Percentiles rank a stretch among this genome's conserved stretches.
These are phyloP conservation scores for Capniomyces stellatus DNA, from an alignment of 371 early-diverging fungal genomes.

Conservation along the genomic window DNA sequence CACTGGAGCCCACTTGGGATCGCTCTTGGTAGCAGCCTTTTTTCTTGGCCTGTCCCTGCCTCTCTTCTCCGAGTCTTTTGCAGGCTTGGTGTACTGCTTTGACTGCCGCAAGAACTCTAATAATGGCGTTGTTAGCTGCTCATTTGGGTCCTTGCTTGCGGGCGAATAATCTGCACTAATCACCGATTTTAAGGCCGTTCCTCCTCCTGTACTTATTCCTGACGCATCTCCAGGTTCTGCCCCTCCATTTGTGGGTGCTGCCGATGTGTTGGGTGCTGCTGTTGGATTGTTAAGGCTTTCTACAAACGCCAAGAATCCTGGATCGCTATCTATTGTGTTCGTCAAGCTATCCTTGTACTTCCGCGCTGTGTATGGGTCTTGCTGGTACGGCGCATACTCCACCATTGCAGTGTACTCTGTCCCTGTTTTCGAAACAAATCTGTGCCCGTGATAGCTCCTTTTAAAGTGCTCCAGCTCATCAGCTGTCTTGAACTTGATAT, in stretches of 20 bases:
- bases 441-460: constrained; percentile 16
- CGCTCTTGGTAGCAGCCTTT: no score
- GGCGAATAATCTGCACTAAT: not conserved
- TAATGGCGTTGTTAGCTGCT: not conserved
- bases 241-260: not conserved
- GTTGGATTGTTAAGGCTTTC: not conserved
- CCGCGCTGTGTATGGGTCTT: not conserved
- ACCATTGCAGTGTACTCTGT: constrained; percentile 9
- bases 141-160: not conserved
- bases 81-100: not conserved
- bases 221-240: not conserved
- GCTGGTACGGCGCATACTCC: constrained; percentile 17
- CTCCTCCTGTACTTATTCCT: no score
- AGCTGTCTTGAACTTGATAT: constrained; percentile 17
- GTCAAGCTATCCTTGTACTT: not conserved
- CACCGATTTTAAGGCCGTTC: not conserved
- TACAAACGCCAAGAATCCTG: not conserved
- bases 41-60: no score
- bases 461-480: constrained; percentile 18
- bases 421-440: constrained; percentile 14
- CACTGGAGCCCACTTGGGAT: no score
- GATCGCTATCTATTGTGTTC: constrained; percentile 1
- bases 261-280: not conserved
- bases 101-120: not conserved
- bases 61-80: no score